Conservation (phyloP, 148 eudicot genomes). For the Camellia granthamiana region DNA sequence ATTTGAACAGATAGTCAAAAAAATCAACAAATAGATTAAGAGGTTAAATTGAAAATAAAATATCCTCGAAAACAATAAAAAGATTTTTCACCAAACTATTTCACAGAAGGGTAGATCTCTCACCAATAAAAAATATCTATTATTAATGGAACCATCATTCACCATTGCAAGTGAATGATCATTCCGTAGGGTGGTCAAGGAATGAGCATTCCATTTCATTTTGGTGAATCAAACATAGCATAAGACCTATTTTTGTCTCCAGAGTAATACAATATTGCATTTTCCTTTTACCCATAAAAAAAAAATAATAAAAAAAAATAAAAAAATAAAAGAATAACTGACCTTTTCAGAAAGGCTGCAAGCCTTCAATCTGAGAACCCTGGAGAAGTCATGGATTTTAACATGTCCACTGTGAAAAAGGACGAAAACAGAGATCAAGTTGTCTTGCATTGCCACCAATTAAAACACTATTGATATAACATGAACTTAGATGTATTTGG, state of each 20-base stretch:
- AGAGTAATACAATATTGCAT: neutral
- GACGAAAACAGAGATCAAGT: constrained; percentile 9
- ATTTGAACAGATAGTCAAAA: too few relatives aligned
- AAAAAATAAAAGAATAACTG: neutral
- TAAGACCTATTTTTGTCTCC: neutral
- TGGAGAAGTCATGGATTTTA: constrained; percentile 42
- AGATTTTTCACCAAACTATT: too few relatives aligned
- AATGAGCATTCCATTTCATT: too few relatives aligned
- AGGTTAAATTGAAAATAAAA: too few relatives aligned
- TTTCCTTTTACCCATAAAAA: neutral
- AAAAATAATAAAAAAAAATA: too few relatives aligned
- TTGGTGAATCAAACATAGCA: too few relatives aligned
- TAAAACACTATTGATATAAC: neutral
- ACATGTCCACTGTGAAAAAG: constrained; percentile 53
- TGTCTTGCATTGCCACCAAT: neutral
- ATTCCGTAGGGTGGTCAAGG: too few relatives aligned
- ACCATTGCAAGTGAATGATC: too few relatives aligned
- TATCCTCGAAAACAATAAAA: too few relatives aligned
- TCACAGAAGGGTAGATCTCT: too few relatives aligned
- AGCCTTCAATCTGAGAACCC: constrained; percentile 56
- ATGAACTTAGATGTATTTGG: neutral
- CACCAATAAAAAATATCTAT: too few relatives aligned
- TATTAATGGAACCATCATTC: neutral
- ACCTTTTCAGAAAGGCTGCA: constrained; percentile 65
- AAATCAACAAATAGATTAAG: too few relatives aligned